Base-by-base conservation (phyloP, 805 yeast genomes). In the Myxozyma sirexii region DNA sequence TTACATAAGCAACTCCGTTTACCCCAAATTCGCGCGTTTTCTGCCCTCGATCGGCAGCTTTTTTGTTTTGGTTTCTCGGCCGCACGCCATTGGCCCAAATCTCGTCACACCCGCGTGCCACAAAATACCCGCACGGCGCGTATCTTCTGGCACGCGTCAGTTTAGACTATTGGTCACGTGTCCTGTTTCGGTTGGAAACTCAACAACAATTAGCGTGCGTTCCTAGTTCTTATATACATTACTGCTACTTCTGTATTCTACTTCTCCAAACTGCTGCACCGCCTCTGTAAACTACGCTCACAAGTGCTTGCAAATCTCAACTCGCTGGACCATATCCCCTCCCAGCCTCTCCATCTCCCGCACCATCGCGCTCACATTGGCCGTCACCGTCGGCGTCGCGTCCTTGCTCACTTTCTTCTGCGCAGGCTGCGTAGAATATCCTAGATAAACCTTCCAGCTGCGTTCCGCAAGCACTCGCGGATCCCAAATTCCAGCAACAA, bases 401-500 rank as follows among this genome's bases (percentile, higher is more conserved):
- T 49, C 69, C 29, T 62, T 33, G 23, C 23, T 57, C 62, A 2
- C 53, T 47, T 15, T 53, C 54, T 65, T 49, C 60, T 12, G 68
- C 71, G 27, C 72, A 1, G 96, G 96, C 69, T 81, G 79, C 57
- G 86, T 79, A 67, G 90, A 86, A 68, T 83, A 86, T 13, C 92
- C 96, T 60, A 88, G 72, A 64, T 87, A 89, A 23, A 87, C 96
- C 68, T 86, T 85, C 76, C 90, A 91, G 72, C 85, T 88, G 70
- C 83, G 82, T 62, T 82, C 81, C 19, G 78, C 75, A 62, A 82
- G 73, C 39, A 81, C 80, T 3, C 80, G 73, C 1, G 97, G 96
- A 54, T 87, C 84, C 76, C 93, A 85, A 49, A 94, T 75, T 1
- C 97, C 97, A 23, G 92, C 82, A 51, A 93, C 82, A 6, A 86